Conservation (phyloP, 495 filamentous ascomycete species). For the Penicillium tannophilum region DNA sequence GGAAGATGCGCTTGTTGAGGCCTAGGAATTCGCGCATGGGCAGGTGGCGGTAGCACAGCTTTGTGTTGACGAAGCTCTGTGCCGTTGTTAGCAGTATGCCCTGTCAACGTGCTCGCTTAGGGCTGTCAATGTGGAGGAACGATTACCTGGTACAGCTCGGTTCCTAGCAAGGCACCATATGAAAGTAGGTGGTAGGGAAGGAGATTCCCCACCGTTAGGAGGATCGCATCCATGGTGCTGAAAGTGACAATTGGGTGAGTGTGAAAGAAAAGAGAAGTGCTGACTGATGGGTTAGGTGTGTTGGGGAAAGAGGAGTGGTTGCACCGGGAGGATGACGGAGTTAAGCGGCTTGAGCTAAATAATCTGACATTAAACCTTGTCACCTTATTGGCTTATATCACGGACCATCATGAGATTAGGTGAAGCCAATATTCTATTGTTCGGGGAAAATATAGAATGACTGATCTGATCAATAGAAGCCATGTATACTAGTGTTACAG, state of each 20-base stretch:
- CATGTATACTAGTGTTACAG: no score
- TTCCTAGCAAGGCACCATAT: constrained; percentile 55
- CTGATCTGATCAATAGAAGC: no score
- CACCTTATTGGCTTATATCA: no score
- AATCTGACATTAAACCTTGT: no score
- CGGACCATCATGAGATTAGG: no score
- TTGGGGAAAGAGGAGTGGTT: not conserved
- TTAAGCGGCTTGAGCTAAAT: no score
- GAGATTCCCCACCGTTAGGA: constrained; percentile 22
- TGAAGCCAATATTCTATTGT: no score
- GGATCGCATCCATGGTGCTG: constrained; percentile 19
- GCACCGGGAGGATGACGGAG: no score
- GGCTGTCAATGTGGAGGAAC: no score
- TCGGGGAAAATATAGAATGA: no score
- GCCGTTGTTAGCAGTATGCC: not conserved
- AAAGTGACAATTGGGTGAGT: no score
- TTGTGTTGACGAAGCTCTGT: constrained; percentile 56
- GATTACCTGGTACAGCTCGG: constrained; percentile 48
- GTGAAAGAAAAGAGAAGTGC: not conserved
- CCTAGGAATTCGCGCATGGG: constrained; percentile 51
- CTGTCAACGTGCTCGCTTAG: not conserved
- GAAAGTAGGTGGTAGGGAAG: constrained; percentile 52
- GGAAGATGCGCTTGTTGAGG: constrained; percentile 56
- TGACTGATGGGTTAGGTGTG: not conserved
- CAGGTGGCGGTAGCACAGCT: constrained; percentile 47